These are phyloP conservation scores for Rhizoclosmatium globosum DNA, from an alignment of 192 early-diverging fungal genomes.

Conservation along the genomic window DNA sequence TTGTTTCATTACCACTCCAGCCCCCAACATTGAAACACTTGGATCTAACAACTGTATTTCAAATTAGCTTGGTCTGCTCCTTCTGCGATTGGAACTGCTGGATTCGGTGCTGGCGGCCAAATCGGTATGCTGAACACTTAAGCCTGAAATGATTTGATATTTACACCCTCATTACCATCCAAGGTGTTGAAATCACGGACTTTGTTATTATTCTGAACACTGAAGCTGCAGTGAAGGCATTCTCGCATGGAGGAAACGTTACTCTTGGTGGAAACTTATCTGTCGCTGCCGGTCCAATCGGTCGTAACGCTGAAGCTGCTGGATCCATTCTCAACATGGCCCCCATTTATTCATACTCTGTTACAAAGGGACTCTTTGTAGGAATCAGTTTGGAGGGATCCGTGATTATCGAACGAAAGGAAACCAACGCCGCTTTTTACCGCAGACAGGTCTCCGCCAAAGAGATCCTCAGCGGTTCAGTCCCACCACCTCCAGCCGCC, in stretches of 20 bases:
- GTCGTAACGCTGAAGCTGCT: conserved; percentile 85
- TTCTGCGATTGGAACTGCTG: conserved; percentile 70
- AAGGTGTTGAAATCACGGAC: conserved; percentile 62
- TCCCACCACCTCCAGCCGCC: conserved; percentile 84
- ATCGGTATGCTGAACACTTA: too few species aligned
- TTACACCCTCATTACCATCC: too few species aligned
- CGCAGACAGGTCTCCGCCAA: conserved; percentile 73
- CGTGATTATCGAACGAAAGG: conserved; percentile 89
- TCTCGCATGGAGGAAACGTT: conserved; percentile 63
- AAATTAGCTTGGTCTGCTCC: conserved; percentile 81
- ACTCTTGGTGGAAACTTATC: conserved; percentile 60
- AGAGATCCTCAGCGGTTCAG: conserved; percentile 81
- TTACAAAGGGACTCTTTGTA: conserved; percentile 52
- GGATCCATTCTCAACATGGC: conserved; percentile 81
- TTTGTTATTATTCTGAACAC: conserved; percentile 69
- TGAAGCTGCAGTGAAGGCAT: conserved; percentile 58
- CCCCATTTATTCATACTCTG: conserved; percentile 91
- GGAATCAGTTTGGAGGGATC: conserved; percentile 92
- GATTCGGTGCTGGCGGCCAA: conserved; percentile 60
- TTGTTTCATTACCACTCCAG: neutral
- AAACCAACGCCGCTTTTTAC: conserved; percentile 91
- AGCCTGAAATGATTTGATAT: too few species aligned
- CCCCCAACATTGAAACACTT: too few species aligned
- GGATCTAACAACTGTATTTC: too few species aligned
- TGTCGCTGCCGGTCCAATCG: conserved; percentile 64